phyloP scores from a whole-genome alignment of 306 rosid species.

The Morella rubra region DNA sequence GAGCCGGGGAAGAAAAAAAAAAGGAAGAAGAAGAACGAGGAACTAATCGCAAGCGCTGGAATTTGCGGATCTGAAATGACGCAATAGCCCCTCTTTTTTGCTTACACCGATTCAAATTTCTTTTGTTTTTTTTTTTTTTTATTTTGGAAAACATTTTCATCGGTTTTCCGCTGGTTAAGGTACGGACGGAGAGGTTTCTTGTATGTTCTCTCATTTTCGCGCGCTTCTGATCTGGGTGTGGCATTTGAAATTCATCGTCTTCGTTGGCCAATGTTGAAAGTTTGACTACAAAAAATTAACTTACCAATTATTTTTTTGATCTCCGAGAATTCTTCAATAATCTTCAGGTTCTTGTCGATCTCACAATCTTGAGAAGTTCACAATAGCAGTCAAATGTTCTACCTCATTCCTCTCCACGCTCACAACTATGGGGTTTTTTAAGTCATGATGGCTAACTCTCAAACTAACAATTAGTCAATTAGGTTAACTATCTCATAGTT shows the following conservation, averaged over 20 bases:
- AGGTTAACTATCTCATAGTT: no score
- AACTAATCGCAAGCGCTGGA: constrained; percentile 3
- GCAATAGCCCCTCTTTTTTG: constrained; percentile 32
- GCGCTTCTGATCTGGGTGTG: constrained; percentile 39
- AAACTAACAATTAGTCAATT: no score
- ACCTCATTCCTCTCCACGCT: no score
- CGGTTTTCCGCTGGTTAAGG: constrained; percentile 6
- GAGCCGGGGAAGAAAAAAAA: background rate
- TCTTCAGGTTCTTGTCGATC: no score
- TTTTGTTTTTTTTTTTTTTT: constrained; percentile 1
- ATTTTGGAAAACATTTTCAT: constrained; percentile 7
- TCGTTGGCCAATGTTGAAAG: no score
- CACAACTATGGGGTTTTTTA: no score
- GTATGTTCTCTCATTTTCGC: background rate
- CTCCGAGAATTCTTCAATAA: no score
- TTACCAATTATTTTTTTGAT: no score
- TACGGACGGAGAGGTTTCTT: constrained; percentile 25
- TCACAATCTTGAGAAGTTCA: no score
- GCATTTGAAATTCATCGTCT: background rate
- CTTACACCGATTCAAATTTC: background rate
- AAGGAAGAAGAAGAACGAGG: background rate
- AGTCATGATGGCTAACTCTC: no score
- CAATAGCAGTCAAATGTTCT: no score
- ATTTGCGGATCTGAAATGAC: constrained; percentile 39
- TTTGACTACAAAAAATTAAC: no score